Conservation (phyloP, 495 filamentous ascomycete species). For the Geoglossum glabrum region DNA sequence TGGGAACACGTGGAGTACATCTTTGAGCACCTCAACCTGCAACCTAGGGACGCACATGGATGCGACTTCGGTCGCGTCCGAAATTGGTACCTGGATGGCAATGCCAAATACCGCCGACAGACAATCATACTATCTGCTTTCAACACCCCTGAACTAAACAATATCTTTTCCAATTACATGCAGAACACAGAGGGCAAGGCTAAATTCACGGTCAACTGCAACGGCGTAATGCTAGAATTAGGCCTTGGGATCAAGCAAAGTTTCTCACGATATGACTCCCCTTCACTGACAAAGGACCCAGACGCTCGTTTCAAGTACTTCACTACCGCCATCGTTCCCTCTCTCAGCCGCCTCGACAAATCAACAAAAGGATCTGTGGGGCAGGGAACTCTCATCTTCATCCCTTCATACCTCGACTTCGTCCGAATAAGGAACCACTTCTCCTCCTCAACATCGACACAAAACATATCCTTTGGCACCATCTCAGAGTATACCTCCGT, state of each 20-base stretch:
- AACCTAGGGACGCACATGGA: constrained; percentile 75
- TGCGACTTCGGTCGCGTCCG: constrained; percentile 88
- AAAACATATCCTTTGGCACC: constrained; percentile 55
- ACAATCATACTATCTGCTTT: constrained; percentile 62
- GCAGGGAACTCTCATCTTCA: constrained; percentile 60
- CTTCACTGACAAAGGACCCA: constrained; percentile 48
- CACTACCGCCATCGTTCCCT: constrained; percentile 54
- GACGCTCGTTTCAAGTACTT: constrained; percentile 89
- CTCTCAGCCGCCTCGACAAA: constrained; percentile 36
- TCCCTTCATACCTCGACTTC: constrained; percentile 86
- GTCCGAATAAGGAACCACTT: constrained; percentile 83
- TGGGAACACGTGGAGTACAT: constrained; percentile 90
- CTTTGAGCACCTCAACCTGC: constrained; percentile 77
- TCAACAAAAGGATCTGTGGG: constrained; percentile 18
- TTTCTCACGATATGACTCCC: constrained; percentile 70
- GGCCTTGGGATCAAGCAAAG: constrained; percentile 55
- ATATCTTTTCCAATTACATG: constrained; percentile 54
- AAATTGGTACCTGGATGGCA: constrained; percentile 75
- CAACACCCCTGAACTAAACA: constrained; percentile 75
- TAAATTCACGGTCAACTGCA: constrained; percentile 45
- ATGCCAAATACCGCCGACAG: constrained; percentile 63
- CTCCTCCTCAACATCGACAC: constrained; percentile 44
- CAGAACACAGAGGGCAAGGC: constrained; percentile 58
- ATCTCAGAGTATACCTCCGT: constrained; percentile 74
- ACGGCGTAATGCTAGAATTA: constrained; percentile 46